Evolutionary conservation across 2,329 filamentous ascomycete genomes (phyloP), one percentile per base, ranked within the genome.

Genomic region (Cercospora berteroae): DNA sequence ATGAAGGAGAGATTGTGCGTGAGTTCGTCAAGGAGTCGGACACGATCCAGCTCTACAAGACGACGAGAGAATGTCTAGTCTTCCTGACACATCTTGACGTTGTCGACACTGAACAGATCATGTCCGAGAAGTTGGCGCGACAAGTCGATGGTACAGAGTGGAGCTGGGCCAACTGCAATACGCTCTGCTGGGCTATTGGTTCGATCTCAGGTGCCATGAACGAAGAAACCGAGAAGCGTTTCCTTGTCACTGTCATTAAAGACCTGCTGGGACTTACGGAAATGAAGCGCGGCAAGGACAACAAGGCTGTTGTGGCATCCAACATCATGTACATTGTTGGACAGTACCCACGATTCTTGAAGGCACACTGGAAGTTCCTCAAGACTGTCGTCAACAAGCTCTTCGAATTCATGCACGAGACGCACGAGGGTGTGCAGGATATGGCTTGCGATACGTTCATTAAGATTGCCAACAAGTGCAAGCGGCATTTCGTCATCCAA

Each of bases 271-370:
- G 95, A 1, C 84, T 99, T 65, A 99, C 95, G 0, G 95, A 99
- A 80, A 97, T 97, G 94, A 99, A 99, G 84, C 92, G 96, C 63
- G 95, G 95, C 70, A 99, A 99, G 77, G 95, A 99, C 83, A 99
- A 99, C 86, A 99, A 99, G 80, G 95, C 95, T 12, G 95, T 99
- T 9, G 95, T 99, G 48, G 95, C 95, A 70, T 97, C 93, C 82
- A 99, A 99, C 82, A 99, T 99, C 77, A 99, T 99, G 95, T 99
- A 99, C 80, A 99, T 99, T 82, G 95, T 99, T 69, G 95, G 95
- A 67, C 95, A 99, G 78, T 99, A 99, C 78, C 95, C 95, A 42
- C 92, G 95, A 20, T 99, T 99, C 83, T 83, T 99, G 75, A 99
- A 99, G 83, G 95, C 95, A 1, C 95, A 99, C 80, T 99, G 95